Conservation (phyloP, 2,329 filamentous ascomycete genomes). For the Bipolaris victoriae region DNA sequence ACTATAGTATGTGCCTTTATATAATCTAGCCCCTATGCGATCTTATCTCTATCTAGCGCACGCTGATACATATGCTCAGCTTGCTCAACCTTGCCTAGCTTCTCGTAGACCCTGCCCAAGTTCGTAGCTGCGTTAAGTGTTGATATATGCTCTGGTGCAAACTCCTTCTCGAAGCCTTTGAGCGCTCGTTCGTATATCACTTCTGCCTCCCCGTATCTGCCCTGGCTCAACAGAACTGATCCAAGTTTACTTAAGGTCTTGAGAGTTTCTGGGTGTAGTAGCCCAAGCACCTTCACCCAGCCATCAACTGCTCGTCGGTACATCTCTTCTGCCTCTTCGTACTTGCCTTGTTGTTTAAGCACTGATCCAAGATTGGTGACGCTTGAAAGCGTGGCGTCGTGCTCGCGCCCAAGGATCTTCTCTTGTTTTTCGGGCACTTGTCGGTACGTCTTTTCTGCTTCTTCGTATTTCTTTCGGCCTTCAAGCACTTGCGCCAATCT, state of each 20-base stretch:
- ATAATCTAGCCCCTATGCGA: too few species aligned
- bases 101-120: too few species aligned
- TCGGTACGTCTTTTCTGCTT: background rate
- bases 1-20: too few species aligned
- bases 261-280: background rate
- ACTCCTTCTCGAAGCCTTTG: too few species aligned
- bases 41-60: too few species aligned
- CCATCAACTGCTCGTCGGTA: background rate
- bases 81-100: too few species aligned
- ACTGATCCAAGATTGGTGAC: background rate
- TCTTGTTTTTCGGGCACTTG: background rate
- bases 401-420: background rate
- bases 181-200: too few species aligned
- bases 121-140: too few species aligned
- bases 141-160: too few species aligned
- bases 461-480: background rate
- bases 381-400: background rate
- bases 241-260: background rate
- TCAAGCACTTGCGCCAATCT: too few species aligned
- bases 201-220: background rate
- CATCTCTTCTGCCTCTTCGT: background rate
- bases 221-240: background rate
- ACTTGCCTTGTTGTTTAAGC: background rate
- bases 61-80: too few species aligned
- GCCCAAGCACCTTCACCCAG: background rate